Percentiles rank a stretch among this genome's conserved stretches.
Conservation (phyloP, 208 protist species). For the Crithidia acanthocephali region DNA sequence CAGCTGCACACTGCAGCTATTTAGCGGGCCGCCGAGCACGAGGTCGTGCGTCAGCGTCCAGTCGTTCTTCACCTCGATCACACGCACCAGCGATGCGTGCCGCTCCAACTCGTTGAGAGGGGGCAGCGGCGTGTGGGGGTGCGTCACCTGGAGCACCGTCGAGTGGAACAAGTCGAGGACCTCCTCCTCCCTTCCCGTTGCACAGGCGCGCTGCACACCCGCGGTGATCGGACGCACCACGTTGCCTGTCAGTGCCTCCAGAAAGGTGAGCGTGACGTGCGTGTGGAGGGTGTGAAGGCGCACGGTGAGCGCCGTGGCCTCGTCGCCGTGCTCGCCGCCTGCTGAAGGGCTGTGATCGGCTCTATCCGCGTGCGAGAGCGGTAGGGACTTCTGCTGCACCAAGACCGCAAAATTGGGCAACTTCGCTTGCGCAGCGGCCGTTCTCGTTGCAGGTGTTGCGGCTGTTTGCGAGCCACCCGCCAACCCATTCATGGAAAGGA, state of each 20-base stretch:
- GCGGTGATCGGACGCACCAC: constrained; percentile 4
- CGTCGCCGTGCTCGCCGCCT: not conserved
- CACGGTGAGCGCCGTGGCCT: constrained; percentile 7
- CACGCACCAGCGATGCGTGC: constrained; percentile 14
- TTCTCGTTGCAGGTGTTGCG: not conserved
- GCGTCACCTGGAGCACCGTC: constrained; percentile 2
- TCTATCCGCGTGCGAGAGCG: not conserved
- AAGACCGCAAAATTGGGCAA: constrained; percentile 5
- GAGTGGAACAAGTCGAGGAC: not conserved
- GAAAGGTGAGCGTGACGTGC: constrained; percentile 13
- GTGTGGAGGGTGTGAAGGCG: constrained; percentile 17
- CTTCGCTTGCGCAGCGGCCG: not conserved
- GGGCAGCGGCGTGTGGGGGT: constrained; percentile 2
- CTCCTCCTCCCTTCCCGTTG: not conserved
- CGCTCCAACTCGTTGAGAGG: constrained; percentile 3
- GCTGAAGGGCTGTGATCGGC: not conserved
- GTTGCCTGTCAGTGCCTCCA: not conserved
- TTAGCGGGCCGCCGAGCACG: constrained; percentile 15
- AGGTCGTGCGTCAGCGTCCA: constrained; percentile 25
- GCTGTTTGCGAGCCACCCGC: not conserved
- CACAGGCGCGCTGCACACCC: not conserved
- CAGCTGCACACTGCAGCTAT: constrained; percentile 17
- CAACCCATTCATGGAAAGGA: constrained; percentile 4
- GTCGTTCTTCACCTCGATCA: constrained; percentile 26
- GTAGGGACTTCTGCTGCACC: constrained; percentile 16